A percentile compares a stretch with the other conserved stretches of the same genome.
These are phyloP conservation scores for Lentinula lateritia DNA, from an alignment of 768 basidiomycete species.

Conservation along the genomic window DNA sequence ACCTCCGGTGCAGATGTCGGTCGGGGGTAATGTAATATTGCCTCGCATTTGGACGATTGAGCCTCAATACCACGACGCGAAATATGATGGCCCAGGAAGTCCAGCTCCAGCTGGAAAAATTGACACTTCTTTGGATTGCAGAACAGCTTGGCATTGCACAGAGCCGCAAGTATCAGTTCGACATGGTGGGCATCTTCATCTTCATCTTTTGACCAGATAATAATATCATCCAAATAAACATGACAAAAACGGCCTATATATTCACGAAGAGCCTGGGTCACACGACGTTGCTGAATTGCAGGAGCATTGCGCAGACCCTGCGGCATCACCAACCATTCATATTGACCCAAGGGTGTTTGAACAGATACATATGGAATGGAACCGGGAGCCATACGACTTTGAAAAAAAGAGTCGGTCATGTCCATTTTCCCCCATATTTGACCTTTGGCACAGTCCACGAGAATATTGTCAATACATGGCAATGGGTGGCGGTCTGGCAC, in stretches of 20 bases:
- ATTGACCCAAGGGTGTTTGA: background rate
- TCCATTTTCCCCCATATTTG: slow-evolving; percentile 21
- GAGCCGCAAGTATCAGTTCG: slow-evolving; percentile 6
- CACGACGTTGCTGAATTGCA: slow-evolving; percentile 21
- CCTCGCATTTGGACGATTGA: slow-evolving; percentile 11
- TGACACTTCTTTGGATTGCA: slow-evolving; percentile 17
- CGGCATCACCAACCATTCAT: slow-evolving; percentile 17
- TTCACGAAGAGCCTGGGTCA: slow-evolving; percentile 19
- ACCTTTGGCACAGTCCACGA: slow-evolving; percentile 25
- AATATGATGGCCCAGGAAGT: slow-evolving; percentile 19
- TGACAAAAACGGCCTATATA: slow-evolving; percentile 27
- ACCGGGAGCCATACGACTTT: slow-evolving; percentile 14
- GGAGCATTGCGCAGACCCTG: slow-evolving; percentile 19
- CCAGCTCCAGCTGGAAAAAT: background rate
- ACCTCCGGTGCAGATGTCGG: slow-evolving; percentile 12
- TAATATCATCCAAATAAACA: slow-evolving; percentile 30
- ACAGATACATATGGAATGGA: background rate
- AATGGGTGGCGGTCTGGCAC: too few relatives aligned
- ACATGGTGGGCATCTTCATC: slow-evolving; percentile 17
- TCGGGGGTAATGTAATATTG: slow-evolving; percentile 15
- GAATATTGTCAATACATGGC: too few relatives aligned
- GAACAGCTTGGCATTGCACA: slow-evolving; percentile 12
- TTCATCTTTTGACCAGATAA: slow-evolving; percentile 20
- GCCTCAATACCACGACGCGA: slow-evolving; percentile 16
- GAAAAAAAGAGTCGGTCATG: slow-evolving; percentile 18